Evolutionary conservation across 345 rosid genomes (phyloP), one percentile per base, ranked within the genome.

Genomic region (Stellera chamaejasme): DNA sequence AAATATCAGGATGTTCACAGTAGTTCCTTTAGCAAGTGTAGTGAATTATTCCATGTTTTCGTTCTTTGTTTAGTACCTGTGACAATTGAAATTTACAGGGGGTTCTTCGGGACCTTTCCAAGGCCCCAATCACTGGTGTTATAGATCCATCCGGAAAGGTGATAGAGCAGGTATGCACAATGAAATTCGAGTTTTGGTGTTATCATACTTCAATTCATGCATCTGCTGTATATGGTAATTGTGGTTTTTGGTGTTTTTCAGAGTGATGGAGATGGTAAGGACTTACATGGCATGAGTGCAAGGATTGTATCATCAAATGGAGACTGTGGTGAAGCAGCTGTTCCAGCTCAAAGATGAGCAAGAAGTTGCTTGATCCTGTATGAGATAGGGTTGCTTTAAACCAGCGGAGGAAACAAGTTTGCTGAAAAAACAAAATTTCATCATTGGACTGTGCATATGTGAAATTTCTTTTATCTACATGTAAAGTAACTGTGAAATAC

Each of bases 51-150:
- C 27, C 44, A 48, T 19, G 13, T 51, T 27, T 9, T 44, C 5
- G 5, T 32, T 44, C 23, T 16, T 27, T 43, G 11, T n/a, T 26
- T 6, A 27, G 6, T 52, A 25, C 16, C 15, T 16, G 6, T 13
- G 32, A 23, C 45, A 55, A 26, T 10, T 48, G 47, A 43, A 14
- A 0, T 70, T 66, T 72, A 62, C 66, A 75, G 80, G 80, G 80
- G 36, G 58, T 72, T 54, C 51, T 76, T 46, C 69, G 80, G 50
- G 74, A 76, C 42, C 61, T 72, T 55, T 45, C 74, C 1, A 72
- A 69, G 60, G 61, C 56, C 52, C 42, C 76, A 19, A 39, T 10
- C 5, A 13, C 14, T 11, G 55, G 46, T 48, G 19, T 54, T 23
- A 69, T 66, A 59, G 65, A 64, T 56, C 67, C 69, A 13, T 59